phyloP scores from a whole-genome alignment of 2,329 filamentous ascomycete genomes.

The Thielaviopsis euricoi region DNA sequence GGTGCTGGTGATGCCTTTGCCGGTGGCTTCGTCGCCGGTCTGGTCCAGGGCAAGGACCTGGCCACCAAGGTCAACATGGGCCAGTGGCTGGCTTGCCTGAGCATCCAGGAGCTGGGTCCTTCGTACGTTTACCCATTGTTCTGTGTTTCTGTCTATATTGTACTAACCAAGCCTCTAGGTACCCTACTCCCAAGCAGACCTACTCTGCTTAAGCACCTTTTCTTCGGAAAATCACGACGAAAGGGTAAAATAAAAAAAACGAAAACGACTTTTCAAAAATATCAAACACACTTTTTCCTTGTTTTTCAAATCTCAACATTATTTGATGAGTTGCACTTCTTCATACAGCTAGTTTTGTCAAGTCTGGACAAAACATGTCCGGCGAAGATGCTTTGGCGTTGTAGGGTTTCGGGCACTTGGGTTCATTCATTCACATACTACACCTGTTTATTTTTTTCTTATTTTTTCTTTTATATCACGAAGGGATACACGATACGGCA shows the following conservation, averaged over 20 bases:
- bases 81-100: slow-evolving; percentile 87
- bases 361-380: background rate
- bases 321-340: background rate
- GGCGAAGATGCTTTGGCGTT: slow-evolving; percentile 6
- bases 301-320: slow-evolving; percentile 10
- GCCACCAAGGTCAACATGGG: slow-evolving; percentile 74
- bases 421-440: slow-evolving; percentile 8
- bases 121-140: slow-evolving; percentile 48
- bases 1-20: slow-evolving; percentile 95
- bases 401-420: slow-evolving; percentile 11
- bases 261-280: background rate
- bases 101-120: slow-evolving; percentile 88
- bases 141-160: background rate
- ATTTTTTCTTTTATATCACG: background rate
- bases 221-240: background rate
- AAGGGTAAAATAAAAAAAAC: background rate
- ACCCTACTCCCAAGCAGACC: slow-evolving; percentile 66
- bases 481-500: background rate
- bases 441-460: slow-evolving; percentile 4
- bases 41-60: slow-evolving; percentile 70
- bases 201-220: slow-evolving; percentile 32
- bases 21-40: slow-evolving; percentile 78
- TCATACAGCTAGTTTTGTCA: background rate
- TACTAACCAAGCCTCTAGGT: slow-evolving; percentile 29
- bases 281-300: background rate